phyloP scores from a whole-genome alignment of 139 green algal species.

The Tetraselmis striata region DNA sequence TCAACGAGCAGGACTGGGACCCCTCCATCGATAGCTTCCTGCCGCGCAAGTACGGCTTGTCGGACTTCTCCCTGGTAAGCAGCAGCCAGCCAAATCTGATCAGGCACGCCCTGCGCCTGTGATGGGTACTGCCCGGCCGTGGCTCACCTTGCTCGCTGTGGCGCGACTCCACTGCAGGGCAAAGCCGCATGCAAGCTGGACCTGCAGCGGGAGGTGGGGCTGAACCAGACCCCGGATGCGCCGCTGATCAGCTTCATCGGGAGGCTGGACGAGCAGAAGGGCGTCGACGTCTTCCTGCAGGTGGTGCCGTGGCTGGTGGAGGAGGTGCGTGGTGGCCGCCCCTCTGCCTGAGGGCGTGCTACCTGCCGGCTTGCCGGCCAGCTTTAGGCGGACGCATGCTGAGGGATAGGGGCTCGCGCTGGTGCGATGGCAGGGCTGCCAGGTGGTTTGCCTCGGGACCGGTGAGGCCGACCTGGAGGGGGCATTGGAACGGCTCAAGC shows the following conservation, averaged over 20 bases:
- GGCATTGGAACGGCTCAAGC: neutral
- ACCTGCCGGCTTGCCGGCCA: too few species aligned
- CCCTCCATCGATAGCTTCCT: slow-evolving; percentile 16
- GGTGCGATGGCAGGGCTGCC: too few species aligned
- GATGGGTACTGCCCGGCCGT: too few species aligned
- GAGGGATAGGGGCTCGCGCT: too few species aligned
- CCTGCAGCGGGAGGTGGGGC: slow-evolving; percentile 31
- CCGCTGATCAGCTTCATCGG: slow-evolving; percentile 33
- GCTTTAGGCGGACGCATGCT: too few species aligned
- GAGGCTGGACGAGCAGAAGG: slow-evolving; percentile 40
- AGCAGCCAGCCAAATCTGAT: too few species aligned
- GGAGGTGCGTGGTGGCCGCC: neutral
- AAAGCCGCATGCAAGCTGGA: slow-evolving; percentile 27
- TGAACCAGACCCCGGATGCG: slow-evolving; percentile 1
- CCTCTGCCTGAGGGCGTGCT: too few species aligned
- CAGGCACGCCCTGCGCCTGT: too few species aligned
- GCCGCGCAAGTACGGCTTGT: slow-evolving; percentile 22
- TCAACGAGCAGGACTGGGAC: slow-evolving; percentile 27
- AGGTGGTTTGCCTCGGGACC: slow-evolving; percentile 28
- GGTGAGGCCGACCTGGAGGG: slow-evolving; percentile 28
- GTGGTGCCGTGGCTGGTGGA: slow-evolving; percentile 6
- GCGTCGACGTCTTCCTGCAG: slow-evolving; percentile 25
- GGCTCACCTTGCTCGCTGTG: neutral
- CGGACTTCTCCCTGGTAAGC: slow-evolving; percentile 10
- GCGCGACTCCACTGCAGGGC: slow-evolving; percentile 1